Evolutionary conservation across 176 grass and related monocot species (phyloP), one percentile per base, ranked within the genome.

Genomic region (Cocos nucifera): DNA sequence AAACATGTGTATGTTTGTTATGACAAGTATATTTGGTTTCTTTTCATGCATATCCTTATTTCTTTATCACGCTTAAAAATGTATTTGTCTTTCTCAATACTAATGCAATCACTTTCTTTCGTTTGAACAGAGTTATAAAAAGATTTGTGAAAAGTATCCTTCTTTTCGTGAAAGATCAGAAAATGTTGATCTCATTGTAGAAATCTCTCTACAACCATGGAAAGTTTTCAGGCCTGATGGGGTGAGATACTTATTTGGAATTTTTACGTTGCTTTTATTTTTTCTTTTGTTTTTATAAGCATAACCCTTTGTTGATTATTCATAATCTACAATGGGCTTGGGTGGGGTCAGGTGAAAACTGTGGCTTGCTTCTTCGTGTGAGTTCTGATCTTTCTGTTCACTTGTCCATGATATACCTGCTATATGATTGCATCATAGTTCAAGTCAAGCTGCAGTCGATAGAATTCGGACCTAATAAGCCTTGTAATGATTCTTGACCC

Each of bases 151-250:
- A 67, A 76, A 81, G 7, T 80, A 98, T 76, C 93, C 93, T 50
- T 92, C 82, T 4, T 92, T 98, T 64, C 93, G 93, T 53, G 87
- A 98, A 80, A 98, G 93, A 83, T 98, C 93, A 51, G 93, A 98
- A 78, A 98, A 98, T 76, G 84, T 92, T 15, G 81, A 98, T 62
- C 79, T 98, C 59, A 81, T 97, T 73, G 84, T 98, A 75, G 93
- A 98, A 73, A 98, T 98, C 70, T 92, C 93, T 83, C 67, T 98
- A 22, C 93, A 98, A 57, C 93, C 93, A 18, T 98, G 87, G 87
- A 98, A 92, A 57, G 93, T 92, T 82, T 98, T 98, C 76, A 98
- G 60, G 59, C 93, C 93, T 76, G 87, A 98, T 44, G 87, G 87
- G 73, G 93, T 98, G 85, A 88, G 82, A 35, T 44, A 44, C 72